Evolutionary conservation across 345 rosid genomes (phyloP), one percentile per base, ranked within the genome.

Genomic region (Murraya paniculata): DNA sequence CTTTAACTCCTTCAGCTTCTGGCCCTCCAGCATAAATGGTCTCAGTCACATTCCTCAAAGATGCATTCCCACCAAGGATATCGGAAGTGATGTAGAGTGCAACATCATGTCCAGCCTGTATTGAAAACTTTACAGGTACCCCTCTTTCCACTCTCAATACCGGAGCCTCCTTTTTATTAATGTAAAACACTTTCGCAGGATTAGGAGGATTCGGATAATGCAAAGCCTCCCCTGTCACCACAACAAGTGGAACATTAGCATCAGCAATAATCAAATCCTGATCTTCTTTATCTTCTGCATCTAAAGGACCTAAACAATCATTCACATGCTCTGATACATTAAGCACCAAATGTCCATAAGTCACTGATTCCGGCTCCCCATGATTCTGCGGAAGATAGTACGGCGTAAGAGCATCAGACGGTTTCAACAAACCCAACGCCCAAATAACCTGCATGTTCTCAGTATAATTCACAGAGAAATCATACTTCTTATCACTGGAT

Each of bases 381-480:
- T 96, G 99, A 85, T 88, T 86, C 79, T 88, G 97, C 0, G 98
- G 99, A n/a, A 94, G 89, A 87, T 90, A 92, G 76, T 94, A 88
- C 68, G 94, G 94, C 64, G 91, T 82, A 61, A 92, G 82, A 68
- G 84, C 28, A 85, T 96, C 97, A 0, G 98, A 97, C 0, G 97
- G 97, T 84, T 88, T 96, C 83, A 96, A 85, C 88, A 88, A 81
- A 81, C 99, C 99, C 79, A 96, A 71, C 30, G 99, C 97, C 99
- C 97, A 96, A 79, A 96, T 90, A 74, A 94, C 94, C 0, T 88
- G 91, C 82, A 85, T 81, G 22, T 78, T 88, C 9, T 79, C 83
- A 2, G 78, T 88, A 73, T 82, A 62, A 79, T 91, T 89, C 85
- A 94, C 94, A 6, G 89, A 85, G 85, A 90, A 79, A 87, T 96